These are phyloP conservation scores for Penicillium coffeae DNA, from an alignment of 495 filamentous ascomycete species.

Conservation along the genomic window DNA sequence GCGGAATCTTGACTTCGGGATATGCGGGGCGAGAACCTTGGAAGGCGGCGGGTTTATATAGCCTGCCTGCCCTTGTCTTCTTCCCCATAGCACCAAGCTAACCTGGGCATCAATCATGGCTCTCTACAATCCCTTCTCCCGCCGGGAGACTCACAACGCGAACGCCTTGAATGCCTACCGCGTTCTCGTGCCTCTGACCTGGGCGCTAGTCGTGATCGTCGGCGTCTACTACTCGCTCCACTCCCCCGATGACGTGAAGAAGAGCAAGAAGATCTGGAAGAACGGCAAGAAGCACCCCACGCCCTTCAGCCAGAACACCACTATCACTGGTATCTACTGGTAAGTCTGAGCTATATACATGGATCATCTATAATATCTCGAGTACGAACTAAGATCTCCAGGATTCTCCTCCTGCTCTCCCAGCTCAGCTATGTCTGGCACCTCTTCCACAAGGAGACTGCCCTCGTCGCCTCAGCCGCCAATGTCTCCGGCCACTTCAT, in stretches of 20 bases:
- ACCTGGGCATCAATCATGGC: constrained; percentile 14
- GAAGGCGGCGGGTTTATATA: not conserved
- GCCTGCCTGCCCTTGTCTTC: not conserved
- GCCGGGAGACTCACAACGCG: constrained; percentile 54
- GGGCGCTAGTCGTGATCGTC: constrained; percentile 63
- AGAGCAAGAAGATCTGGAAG: constrained; percentile 60
- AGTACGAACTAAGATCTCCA: no score
- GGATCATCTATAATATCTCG: no score
- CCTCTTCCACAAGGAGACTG: constrained; percentile 63
- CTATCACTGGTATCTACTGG: constrained; percentile 77
- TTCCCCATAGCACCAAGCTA: not conserved
- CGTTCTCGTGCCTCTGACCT: constrained; percentile 64
- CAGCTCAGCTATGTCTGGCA: constrained; percentile 73
- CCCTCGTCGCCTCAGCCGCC: constrained; percentile 62
- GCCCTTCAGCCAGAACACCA: constrained; percentile 68
- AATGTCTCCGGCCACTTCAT: constrained; percentile 82
- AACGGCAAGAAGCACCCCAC: constrained; percentile 62
- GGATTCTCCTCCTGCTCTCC: constrained; percentile 69
- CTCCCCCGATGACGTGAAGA: constrained; percentile 55
- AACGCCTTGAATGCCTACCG: constrained; percentile 56
- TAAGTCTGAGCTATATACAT: constrained; percentile 23
- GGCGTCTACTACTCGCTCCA: constrained; percentile 67
- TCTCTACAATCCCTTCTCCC: constrained; percentile 64
- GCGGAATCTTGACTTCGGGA: not conserved
- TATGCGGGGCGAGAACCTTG: not conserved